A percentile compares a stretch with the other conserved stretches of the same genome.
Conservation (phyloP, 1,139 yeast species). For the Zygosaccharomyces pseudobailii region DNA sequence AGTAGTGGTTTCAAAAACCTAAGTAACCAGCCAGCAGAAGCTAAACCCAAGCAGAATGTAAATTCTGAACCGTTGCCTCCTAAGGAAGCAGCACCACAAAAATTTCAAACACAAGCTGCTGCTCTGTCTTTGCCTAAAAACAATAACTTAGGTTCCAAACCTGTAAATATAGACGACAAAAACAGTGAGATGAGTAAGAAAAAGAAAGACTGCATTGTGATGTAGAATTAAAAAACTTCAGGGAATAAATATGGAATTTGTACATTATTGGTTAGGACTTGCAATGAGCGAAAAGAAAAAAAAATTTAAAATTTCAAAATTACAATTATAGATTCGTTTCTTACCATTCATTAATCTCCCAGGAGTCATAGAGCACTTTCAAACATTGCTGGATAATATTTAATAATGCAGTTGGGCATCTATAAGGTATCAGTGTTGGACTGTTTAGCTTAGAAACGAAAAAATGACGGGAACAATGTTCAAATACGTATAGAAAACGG, state of each 20-base stretch:
- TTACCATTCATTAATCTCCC: too few species aligned
- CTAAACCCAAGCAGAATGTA: background rate
- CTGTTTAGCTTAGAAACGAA: background rate
- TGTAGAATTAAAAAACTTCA: conserved; percentile 28
- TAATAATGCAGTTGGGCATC: too few species aligned
- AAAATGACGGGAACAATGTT: background rate
- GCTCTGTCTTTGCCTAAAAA: background rate
- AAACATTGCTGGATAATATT: too few species aligned
- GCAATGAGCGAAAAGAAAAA: background rate
- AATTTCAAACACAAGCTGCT: background rate
- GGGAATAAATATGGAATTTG: background rate
- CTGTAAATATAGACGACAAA: conserved; percentile 4
- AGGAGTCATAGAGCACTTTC: too few species aligned
- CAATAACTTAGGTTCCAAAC: background rate
- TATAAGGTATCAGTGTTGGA: background rate
- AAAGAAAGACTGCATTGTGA: conserved; percentile 41
- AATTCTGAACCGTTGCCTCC: background rate
- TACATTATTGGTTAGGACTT: background rate
- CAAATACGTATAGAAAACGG: background rate
- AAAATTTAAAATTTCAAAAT: background rate
- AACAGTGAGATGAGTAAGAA: conserved; percentile 16
- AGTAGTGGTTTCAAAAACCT: background rate
- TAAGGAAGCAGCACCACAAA: background rate
- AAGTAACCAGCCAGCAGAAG: background rate
- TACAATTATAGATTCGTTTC: background rate